Evolutionary conservation across 2,329 filamentous ascomycete genomes (phyloP), one percentile per base, ranked within the genome.

Genomic region (Fusarium torulosum): DNA sequence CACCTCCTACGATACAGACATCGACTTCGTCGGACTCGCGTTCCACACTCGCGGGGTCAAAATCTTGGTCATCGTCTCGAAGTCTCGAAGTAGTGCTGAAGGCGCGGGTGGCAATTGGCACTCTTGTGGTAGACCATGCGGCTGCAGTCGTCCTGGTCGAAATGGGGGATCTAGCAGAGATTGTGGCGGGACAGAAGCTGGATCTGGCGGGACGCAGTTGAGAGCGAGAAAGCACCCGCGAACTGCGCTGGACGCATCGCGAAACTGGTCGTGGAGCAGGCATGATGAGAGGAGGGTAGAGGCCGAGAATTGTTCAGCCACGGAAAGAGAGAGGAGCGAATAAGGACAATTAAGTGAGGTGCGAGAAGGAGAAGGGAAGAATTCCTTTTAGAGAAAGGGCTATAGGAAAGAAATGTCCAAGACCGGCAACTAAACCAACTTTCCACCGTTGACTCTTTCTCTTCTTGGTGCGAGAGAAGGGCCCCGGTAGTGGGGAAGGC

Each of bases 1-100:
- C 95, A 78, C 93, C 96, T 75, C 96, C 96, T 53, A 99, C 89
- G 75, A 99, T 98, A 80, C 94, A 97, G 29, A 99, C 94, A 79
- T 99, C 96, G 29, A 99, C 96, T 80, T 96, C 83, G 75, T 99
- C 96, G 53, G 89, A 91, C 79, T 98, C 96, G 69, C 96, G 90
- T 69, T 98, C 95, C 59, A 94, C 84, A 55, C 79, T 80, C 23
- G 82, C 79, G 10, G 90, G 90, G 75, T 94, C 90, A 72, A 93
- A 92, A 56, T 82, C 75, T 35, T 88, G 86, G 57, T 87, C 82
- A 25, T 70, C 65, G 11, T 68, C 52, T 43, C 76, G 72, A 25
- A 74, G 65, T 38, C 66, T 63, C 27, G 69, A 51, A 35, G 73
- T 72, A 3, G 78, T 80, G 70, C 77, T 80, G 55, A 83, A 83